Evolutionary conservation across 2,329 filamentous ascomycete species (phyloP).

Genomic region (Colletotrichum sp.): DNA sequence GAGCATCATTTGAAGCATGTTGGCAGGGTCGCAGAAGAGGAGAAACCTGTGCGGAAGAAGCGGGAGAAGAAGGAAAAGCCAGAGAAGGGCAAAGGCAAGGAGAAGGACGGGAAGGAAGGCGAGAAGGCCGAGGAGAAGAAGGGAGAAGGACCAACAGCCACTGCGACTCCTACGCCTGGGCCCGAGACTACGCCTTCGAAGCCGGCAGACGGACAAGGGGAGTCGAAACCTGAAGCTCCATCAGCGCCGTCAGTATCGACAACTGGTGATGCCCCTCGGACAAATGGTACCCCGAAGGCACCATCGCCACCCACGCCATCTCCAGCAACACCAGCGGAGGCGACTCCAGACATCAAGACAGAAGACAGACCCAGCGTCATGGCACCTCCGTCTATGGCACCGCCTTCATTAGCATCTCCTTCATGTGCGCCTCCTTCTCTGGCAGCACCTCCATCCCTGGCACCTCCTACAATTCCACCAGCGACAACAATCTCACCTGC

Average conservation of each 20-base stretch:
- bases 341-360: background rate
- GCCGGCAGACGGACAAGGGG: background rate
- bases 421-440: background rate
- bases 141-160: background rate
- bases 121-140: constrained; percentile 13
- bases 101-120: constrained; percentile 24
- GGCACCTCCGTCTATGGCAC: background rate
- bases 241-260: background rate
- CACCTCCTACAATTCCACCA: constrained; percentile 12
- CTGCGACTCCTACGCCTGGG: background rate
- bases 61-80: constrained; percentile 55
- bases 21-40: constrained; percentile 69
- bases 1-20: constrained; percentile 75
- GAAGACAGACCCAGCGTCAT: constrained; percentile 6
- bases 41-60: constrained; percentile 60
- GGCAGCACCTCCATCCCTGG: background rate
- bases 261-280: background rate
- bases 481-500: constrained; percentile 18
- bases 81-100: constrained; percentile 38
- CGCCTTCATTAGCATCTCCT: background rate
- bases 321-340: background rate
- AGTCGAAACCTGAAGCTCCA: background rate
- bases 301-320: background rate
- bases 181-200: background rate
- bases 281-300: background rate